Conservation (phyloP, 495 filamentous ascomycete species). For the Chlorociboria aeruginascens region DNA sequence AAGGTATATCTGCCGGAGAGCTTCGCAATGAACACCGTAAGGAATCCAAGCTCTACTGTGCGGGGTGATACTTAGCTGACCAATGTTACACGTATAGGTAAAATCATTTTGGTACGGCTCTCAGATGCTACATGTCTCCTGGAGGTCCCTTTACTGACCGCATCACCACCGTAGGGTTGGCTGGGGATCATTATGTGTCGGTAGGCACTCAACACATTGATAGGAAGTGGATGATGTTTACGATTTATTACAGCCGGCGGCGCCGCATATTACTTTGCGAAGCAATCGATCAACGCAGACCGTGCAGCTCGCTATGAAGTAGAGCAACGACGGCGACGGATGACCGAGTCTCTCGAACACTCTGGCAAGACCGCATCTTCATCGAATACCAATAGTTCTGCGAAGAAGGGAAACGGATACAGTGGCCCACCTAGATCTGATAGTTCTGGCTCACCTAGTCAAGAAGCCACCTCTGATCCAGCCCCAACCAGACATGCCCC, state of each 20-base stretch:
- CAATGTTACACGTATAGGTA: constrained; percentile 27
- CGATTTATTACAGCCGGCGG: constrained; percentile 52
- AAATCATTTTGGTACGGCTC: constrained; percentile 48
- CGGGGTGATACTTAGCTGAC: neutral
- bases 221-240: constrained; percentile 14
- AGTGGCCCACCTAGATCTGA: constrained; percentile 36
- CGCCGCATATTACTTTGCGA: constrained; percentile 93
- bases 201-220: constrained; percentile 30
- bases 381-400: constrained; percentile 8
- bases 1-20: neutral
- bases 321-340: constrained; percentile 49
- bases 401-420: constrained; percentile 22
- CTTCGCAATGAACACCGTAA: constrained; percentile 27
- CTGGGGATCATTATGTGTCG: constrained; percentile 75
- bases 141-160: neutral
- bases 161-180: constrained; percentile 47
- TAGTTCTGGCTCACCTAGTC: constrained; percentile 60
- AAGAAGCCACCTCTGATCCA: constrained; percentile 69
- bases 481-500: constrained; percentile 78
- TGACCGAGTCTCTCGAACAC: constrained; percentile 47
- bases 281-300: constrained; percentile 84
- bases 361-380: constrained; percentile 26
- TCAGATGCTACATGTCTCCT: neutral
- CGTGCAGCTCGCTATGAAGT: constrained; percentile 59
- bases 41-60: constrained; percentile 2